Conservation (phyloP, 2,329 filamentous ascomycete species). For the Claviceps maximensis region DNA sequence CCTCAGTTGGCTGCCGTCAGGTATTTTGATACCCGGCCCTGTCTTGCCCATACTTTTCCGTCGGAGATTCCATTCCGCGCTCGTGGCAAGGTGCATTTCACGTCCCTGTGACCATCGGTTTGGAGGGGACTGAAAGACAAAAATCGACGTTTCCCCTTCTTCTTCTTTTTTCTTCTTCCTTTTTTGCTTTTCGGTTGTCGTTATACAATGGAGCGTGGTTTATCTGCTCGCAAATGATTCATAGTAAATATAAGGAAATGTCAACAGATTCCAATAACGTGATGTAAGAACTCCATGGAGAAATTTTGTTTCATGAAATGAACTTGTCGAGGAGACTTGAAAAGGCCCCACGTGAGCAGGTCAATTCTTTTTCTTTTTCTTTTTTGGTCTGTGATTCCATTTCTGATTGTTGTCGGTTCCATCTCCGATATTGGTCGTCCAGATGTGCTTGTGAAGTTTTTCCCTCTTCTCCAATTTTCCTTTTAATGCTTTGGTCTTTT, state of each 20-base stretch:
- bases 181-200: not conserved
- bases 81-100: not conserved
- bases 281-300: slow-evolving; percentile 4
- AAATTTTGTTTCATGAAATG: not conserved
- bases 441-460: not conserved
- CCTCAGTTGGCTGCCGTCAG: not conserved
- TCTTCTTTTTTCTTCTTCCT: not conserved
- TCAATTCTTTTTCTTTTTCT: not conserved
- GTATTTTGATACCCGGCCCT: not conserved
- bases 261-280: slow-evolving; percentile 4
- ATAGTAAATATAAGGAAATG: not conserved
- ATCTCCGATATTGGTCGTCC: not conserved
- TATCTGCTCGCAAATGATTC: not conserved
- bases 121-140: not conserved
- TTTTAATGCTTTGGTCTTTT: not conserved
- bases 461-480: not conserved
- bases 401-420: not conserved
- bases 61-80: not conserved
- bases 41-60: not conserved
- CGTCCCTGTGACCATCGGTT: not conserved
- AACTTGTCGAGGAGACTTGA: not conserved
- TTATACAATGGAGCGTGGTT: not conserved
- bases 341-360: not conserved
- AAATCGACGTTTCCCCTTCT: not conserved
- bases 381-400: not conserved